Percentiles rank a stretch among this genome's conserved stretches.
phyloP scores from a whole-genome alignment of 2,329 filamentous ascomycete genomes.

The Myriangium duriaei region DNA sequence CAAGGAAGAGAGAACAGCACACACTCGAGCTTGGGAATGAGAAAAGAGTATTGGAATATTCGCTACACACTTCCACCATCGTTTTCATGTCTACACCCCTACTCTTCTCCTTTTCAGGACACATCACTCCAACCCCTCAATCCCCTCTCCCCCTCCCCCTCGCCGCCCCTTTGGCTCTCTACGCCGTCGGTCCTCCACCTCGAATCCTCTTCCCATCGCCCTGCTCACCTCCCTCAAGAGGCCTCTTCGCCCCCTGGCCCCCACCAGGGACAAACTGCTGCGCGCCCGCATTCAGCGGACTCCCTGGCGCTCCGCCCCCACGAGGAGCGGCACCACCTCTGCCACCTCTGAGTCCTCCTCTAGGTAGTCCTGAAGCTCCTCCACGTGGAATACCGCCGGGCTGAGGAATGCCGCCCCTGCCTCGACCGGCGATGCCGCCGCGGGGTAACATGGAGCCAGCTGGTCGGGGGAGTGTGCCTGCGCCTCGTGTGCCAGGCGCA shows the following conservation, averaged over 20 bases:
- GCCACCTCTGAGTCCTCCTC: slow-evolving; percentile 16
- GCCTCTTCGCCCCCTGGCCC: slow-evolving; percentile 22
- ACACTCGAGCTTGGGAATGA: too few species aligned
- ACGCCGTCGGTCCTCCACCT: slow-evolving; percentile 15
- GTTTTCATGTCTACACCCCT: too few species aligned
- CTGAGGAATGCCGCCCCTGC: slow-evolving; percentile 13
- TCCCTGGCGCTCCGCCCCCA: slow-evolving; percentile 15
- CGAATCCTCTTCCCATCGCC: slow-evolving; percentile 21
- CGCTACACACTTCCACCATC: too few species aligned
- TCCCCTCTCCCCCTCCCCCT: too few species aligned
- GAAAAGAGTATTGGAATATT: too few species aligned
- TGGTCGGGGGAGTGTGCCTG: slow-evolving; percentile 15
- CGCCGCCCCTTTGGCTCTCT: too few species aligned
- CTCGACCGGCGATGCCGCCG: slow-evolving; percentile 14
- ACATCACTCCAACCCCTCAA: too few species aligned
- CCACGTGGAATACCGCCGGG: background rate
- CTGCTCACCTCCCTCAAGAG: slow-evolving; percentile 20
- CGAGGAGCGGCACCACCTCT: slow-evolving; percentile 12
- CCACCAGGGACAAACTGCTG: slow-evolving; percentile 23
- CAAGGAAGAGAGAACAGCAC: too few species aligned
- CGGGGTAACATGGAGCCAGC: slow-evolving; percentile 17
- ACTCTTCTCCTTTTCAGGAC: too few species aligned
- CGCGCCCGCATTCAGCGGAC: slow-evolving; percentile 25
- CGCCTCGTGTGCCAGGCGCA: slow-evolving; percentile 14
- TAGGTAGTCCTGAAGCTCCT: slow-evolving; percentile 10